Base-by-base conservation (phyloP, 2,329 filamentous ascomycete genomes). In the Chrysoporthe puriensis region DNA sequence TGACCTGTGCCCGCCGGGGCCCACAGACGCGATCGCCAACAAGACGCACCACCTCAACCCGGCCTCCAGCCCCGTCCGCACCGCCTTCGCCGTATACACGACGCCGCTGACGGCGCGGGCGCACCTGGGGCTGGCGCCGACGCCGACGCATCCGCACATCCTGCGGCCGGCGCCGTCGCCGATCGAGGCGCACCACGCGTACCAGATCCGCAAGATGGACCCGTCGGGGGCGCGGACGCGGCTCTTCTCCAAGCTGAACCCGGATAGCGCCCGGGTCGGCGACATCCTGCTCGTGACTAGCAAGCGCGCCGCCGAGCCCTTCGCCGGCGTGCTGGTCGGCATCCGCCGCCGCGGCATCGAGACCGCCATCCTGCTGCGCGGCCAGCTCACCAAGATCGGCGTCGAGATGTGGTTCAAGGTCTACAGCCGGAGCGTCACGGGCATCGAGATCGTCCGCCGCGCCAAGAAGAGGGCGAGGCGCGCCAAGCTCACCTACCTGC, bases 321-420 rank as follows among this genome's bases (percentile, higher is more conserved):
- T 97, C 77, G 88, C 94, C 1, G 96, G 96, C 52, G 93, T 96
- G 16, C 91, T 92, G 75, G 84, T 99, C 76, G 91, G 91, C 76
- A 94, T 99, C 77, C 91, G 94, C 66, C 86, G 93, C 65, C 86
- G 91, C n/a, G 94, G 94, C 69, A 87, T 96, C 69, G 95, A 98
- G 81, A 97, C 93, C 2, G 91, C 92, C 4, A 90, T 99, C 66
- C 82, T 97, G 69, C 84, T 99, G 69, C 88, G 96, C 66, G 95
- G 95, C 74, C 90, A 96, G 77, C 82, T 99, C 73, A 94, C 93
- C 72, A 88, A 92, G 73, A 88, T 96, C 7, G 92, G 93, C 69
- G 93, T 97, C 69, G 96, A 99, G 86, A 96, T 97, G 93, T 97
- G 93, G 90, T 94, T 92, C 81, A 99, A 99, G 85, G 85, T 98